A percentile compares a stretch with the other conserved stretches of the same genome.
phyloP scores from a whole-genome alignment of 2,329 filamentous ascomycete species.

The Talaromyces amestolkiae region DNA sequence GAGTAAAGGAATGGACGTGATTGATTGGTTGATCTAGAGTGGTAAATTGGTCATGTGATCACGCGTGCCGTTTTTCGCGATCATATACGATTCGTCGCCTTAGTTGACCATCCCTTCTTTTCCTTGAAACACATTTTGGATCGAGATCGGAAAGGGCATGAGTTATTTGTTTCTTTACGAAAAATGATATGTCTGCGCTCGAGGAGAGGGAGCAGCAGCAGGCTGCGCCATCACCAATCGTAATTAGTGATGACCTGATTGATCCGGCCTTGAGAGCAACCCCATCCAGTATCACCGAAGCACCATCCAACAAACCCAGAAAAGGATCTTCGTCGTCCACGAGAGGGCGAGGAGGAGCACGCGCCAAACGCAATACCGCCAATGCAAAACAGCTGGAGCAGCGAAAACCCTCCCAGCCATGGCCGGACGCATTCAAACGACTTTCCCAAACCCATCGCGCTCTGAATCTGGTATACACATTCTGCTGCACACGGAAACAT shows the following conservation, averaged over 20 bases:
- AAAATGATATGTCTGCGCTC: constrained; percentile 5
- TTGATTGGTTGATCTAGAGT: not conserved
- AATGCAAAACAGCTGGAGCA: not conserved
- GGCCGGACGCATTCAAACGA: constrained; percentile 72
- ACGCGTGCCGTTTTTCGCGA: constrained; percentile 14
- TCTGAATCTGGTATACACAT: constrained; percentile 89
- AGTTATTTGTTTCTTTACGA: not conserved
- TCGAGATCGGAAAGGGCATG: not conserved
- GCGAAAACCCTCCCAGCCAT: constrained; percentile 51
- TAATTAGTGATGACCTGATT: constrained; percentile 5
- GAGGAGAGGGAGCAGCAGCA: not conserved
- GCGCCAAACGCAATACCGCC: not conserved
- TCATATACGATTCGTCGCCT: constrained; percentile 1
- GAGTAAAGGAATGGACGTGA: not conserved
- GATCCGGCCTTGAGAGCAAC: constrained; percentile 9
- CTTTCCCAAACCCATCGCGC: constrained; percentile 77
- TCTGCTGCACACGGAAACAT: constrained; percentile 89
- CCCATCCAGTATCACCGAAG: not conserved
- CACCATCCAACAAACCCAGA: not conserved
- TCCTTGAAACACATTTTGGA: not conserved
- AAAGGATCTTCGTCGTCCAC: not conserved
- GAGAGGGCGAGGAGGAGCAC: not conserved
- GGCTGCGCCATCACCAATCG: not conserved
- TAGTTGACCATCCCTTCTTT: not conserved
- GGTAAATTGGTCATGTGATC: constrained; percentile 18